A percentile compares a stretch with the other conserved stretches of the same genome.
These are phyloP conservation scores for Alternaria angustiovoidea DNA, from an alignment of 2,329 filamentous ascomycete species.

Conservation along the genomic window DNA sequence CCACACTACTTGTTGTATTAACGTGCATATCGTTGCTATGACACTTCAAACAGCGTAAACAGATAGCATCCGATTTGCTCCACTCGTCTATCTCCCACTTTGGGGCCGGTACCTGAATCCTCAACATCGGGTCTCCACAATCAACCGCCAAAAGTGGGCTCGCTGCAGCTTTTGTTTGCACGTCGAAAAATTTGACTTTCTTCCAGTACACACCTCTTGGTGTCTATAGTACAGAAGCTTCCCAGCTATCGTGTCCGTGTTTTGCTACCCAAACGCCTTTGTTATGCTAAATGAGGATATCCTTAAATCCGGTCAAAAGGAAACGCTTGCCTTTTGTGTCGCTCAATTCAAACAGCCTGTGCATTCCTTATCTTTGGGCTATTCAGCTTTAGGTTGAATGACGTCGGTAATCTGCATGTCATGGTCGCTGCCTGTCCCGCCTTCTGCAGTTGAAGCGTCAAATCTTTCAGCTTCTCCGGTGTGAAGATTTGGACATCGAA, in stretches of 20 bases:
- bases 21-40: background rate
- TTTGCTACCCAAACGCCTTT: conserved; percentile 15
- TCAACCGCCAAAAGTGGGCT: conserved; percentile 14
- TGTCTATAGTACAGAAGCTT: conserved; percentile 17
- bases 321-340: conserved; percentile 8
- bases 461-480: conserved; percentile 44
- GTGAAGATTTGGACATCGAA: conserved; percentile 52
- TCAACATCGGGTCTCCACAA: conserved; percentile 17
- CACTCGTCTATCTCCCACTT: background rate
- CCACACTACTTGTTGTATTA: background rate
- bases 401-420: conserved; percentile 42
- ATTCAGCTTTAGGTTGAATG: conserved; percentile 44
- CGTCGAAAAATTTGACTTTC: conserved; percentile 9
- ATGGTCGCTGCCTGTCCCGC: conserved; percentile 50
- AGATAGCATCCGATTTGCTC: background rate
- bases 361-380: conserved; percentile 37
- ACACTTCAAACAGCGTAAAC: background rate
- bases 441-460: conserved; percentile 49
- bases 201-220: conserved; percentile 13
- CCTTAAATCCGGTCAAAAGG: conserved; percentile 28
- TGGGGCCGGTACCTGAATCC: conserved; percentile 14
- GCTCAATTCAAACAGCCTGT: conserved; percentile 19
- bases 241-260: conserved; percentile 6
- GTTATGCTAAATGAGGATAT: conserved; percentile 32
- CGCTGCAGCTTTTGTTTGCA: conserved; percentile 4